Percentiles rank a stretch among this genome's conserved stretches.
Evolutionary conservation across 805 yeast genomes (phyloP).

Genomic region (Candida fluviatilis): DNA sequence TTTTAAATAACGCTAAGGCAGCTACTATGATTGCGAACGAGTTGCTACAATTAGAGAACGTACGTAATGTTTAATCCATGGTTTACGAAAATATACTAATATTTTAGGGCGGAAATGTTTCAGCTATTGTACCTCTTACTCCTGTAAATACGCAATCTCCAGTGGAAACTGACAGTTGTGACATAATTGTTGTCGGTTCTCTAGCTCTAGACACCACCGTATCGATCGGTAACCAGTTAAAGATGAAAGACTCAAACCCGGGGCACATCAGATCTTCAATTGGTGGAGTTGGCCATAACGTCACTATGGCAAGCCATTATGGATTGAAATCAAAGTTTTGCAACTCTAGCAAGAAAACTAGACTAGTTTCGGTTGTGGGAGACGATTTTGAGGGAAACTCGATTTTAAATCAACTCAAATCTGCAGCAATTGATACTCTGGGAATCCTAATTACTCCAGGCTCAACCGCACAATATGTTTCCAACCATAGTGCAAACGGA

Average conservation of each 20-base stretch:
- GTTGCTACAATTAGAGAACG: slow-evolving; percentile 33
- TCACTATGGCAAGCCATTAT: slow-evolving; percentile 58
- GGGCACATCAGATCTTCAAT: slow-evolving; percentile 52
- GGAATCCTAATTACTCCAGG: slow-evolving; percentile 33
- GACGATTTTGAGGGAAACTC: slow-evolving; percentile 50
- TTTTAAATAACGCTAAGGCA: slow-evolving; percentile 65
- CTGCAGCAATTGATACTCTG: slow-evolving; percentile 22
- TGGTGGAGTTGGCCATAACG: slow-evolving; percentile 86
- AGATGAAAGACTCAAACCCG: slow-evolving; percentile 66
- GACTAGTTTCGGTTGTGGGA: slow-evolving; percentile 60
- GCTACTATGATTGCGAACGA: slow-evolving; percentile 66
- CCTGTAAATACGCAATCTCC: neutral
- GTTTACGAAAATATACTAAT: slow-evolving; percentile 1
- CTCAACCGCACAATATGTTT: slow-evolving; percentile 67
- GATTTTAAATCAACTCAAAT: slow-evolving; percentile 26
- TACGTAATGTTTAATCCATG: slow-evolving; percentile 3
- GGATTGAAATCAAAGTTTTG: slow-evolving; percentile 8
- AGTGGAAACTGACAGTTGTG: slow-evolving; percentile 9
- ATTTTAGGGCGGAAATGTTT: neutral
- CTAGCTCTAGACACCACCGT: slow-evolving; percentile 73
- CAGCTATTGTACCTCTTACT: neutral
- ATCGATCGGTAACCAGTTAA: slow-evolving; percentile 25
- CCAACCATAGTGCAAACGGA: slow-evolving; percentile 61
- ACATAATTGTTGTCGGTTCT: slow-evolving; percentile 61
- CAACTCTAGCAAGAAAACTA: slow-evolving; percentile 14